These are phyloP conservation scores for Colletotrichum musicola DNA, from an alignment of 2,329 filamentous ascomycete species.

Conservation along the genomic window DNA sequence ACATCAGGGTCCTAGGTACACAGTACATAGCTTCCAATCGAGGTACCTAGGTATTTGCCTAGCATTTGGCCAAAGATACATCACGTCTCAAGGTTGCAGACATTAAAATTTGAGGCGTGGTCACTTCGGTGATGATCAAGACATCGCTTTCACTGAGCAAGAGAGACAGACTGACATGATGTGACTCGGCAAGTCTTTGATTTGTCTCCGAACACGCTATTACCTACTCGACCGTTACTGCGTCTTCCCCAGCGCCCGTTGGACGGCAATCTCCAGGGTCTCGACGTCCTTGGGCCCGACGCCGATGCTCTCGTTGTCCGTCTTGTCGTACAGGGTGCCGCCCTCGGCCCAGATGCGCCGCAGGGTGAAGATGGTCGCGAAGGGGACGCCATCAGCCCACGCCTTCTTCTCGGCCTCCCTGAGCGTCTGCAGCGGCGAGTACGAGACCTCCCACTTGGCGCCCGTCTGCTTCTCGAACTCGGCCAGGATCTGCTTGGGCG, in stretches of 20 bases:
- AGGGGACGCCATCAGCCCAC: constrained; percentile 65
- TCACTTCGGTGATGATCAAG: neutral
- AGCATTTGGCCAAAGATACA: too few species aligned
- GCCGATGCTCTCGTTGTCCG: constrained; percentile 73
- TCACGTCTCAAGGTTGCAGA: too few species aligned
- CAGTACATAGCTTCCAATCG: too few species aligned
- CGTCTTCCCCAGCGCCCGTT: constrained; percentile 21
- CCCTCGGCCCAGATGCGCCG: constrained; percentile 80
- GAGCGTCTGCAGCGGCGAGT: constrained; percentile 66
- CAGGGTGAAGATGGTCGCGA: constrained; percentile 70
- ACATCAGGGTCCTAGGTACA: too few species aligned
- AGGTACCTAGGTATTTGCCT: too few species aligned
- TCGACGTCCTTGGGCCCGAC: constrained; percentile 63
- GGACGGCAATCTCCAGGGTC: constrained; percentile 55
- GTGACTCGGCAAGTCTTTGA: neutral
- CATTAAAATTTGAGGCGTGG: too few species aligned
- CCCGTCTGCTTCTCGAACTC: constrained; percentile 77
- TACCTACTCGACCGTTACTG: neutral
- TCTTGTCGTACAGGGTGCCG: constrained; percentile 76
- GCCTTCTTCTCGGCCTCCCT: constrained; percentile 68
- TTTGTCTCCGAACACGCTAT: neutral
- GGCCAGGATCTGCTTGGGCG: constrained; percentile 70
- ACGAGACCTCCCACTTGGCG: constrained; percentile 65
- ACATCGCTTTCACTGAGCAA: neutral
- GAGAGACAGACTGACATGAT: neutral